Evolutionary conservation across 192 early-diverging fungal genomes (phyloP).

Genomic region (Coemansia sp.): DNA sequence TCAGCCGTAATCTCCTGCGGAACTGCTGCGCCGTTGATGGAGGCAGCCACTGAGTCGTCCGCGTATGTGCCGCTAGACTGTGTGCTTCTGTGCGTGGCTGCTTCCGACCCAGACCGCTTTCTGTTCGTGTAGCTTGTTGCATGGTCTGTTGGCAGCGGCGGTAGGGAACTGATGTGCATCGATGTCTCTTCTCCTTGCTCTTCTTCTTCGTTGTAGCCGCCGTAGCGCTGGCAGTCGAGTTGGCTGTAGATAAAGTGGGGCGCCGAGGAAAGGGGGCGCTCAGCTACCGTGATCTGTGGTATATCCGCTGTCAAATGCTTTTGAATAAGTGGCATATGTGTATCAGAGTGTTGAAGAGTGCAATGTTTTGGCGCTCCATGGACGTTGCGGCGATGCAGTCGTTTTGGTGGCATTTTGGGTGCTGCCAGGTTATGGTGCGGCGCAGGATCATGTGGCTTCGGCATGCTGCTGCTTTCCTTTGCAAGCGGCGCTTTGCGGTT

Average conservation of each 20-base stretch:
- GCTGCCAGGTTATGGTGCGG: neutral
- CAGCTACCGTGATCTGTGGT: neutral
- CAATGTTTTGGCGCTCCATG: neutral
- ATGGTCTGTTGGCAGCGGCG: too few relatives aligned
- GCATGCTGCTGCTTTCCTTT: neutral
- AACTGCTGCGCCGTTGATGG: neutral
- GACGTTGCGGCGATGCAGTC: neutral
- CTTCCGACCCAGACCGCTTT: neutral
- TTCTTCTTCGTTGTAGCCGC: neutral
- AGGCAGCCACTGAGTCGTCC: constrained; percentile 1
- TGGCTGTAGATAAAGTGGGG: neutral
- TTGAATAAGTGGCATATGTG: neutral
- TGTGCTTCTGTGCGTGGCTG: constrained; percentile 7
- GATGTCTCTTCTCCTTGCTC: neutral
- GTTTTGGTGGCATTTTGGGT: neutral
- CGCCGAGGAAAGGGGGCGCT: neutral
- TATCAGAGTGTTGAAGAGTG: neutral
- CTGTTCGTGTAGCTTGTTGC: neutral
- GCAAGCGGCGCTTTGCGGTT: neutral
- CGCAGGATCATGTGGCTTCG: neutral
- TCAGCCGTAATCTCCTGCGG: neutral
- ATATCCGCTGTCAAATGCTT: neutral
- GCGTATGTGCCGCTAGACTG: constrained; percentile 35
- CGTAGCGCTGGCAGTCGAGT: neutral
- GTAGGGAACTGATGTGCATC: too few relatives aligned